Percentiles rank a stretch among this genome's conserved stretches.
phyloP scores from a whole-genome alignment of 2,329 filamentous ascomycete genomes.

The Cercospora nicotianae region DNA sequence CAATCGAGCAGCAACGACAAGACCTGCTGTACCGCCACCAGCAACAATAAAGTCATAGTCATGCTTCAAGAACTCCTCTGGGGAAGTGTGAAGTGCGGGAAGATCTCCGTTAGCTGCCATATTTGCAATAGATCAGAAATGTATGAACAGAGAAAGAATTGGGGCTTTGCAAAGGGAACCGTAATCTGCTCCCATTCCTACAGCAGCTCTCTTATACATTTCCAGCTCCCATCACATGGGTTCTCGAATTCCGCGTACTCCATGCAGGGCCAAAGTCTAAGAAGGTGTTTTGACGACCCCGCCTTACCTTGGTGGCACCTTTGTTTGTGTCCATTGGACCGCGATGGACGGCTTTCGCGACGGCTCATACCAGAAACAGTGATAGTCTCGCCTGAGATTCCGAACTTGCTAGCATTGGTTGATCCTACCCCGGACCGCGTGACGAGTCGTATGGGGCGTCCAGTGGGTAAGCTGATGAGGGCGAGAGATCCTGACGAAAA shows the following conservation, averaged over 20 bases:
- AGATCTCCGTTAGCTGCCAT: conserved; percentile 31
- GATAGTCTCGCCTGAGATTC: not conserved
- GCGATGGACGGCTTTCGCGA: not conserved
- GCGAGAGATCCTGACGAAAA: not conserved
- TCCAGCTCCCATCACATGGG: conserved; percentile 9
- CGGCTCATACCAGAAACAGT: conserved; percentile 5
- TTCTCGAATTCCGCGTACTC: conserved; percentile 5
- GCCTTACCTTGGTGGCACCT: conserved; percentile 9
- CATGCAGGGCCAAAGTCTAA: conserved; percentile 12
- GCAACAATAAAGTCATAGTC: conserved; percentile 36
- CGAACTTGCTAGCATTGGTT: not conserved
- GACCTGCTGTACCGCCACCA: conserved; percentile 38
- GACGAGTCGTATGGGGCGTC: not conserved
- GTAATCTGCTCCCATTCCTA: not conserved
- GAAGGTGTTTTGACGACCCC: conserved; percentile 1
- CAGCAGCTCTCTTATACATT: conserved; percentile 6
- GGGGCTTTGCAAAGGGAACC: not conserved
- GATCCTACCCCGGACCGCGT: not conserved
- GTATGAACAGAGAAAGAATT: not conserved
- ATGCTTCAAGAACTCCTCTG: conserved; percentile 32
- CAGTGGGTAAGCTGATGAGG: not conserved
- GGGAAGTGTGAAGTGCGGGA: conserved; percentile 30
- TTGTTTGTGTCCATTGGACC: conserved; percentile 1
- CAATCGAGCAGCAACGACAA: conserved; percentile 35
- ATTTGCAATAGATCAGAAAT: not conserved